Evolutionary conservation across 306 rosid species (phyloP).

Genomic region (Cyamopsis tetragonoloba): DNA sequence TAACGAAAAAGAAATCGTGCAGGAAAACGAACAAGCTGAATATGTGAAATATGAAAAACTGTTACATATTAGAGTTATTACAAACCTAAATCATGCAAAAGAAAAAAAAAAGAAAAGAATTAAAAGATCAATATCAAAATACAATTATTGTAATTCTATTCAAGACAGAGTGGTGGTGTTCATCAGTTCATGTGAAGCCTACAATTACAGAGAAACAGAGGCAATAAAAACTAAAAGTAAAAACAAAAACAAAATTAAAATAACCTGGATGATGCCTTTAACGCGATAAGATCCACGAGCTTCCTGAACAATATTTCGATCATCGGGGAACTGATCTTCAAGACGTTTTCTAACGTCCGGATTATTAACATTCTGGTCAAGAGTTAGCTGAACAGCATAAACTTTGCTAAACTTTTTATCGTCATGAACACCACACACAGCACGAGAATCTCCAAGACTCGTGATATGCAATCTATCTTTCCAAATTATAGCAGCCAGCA

Average conservation of each 20-base stretch:
- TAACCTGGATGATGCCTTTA: constrained; percentile 74
- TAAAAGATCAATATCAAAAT: too few species aligned
- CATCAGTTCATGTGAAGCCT: too few species aligned
- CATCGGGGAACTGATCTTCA: constrained; percentile 43
- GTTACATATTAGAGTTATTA: not conserved
- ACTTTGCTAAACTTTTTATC: constrained; percentile 39
- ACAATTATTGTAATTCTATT: too few species aligned
- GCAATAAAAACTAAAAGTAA: not conserved
- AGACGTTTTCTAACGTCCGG: constrained; percentile 59
- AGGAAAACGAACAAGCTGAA: too few species aligned
- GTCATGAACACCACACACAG: constrained; percentile 49
- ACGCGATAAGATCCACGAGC: constrained; percentile 57
- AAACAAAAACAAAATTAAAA: not conserved
- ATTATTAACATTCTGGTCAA: constrained; percentile 50
- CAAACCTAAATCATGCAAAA: too few species aligned
- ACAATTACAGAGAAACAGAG: not conserved
- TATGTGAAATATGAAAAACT: too few species aligned
- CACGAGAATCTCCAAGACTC: constrained; percentile 71
- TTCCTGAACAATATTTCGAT: constrained; percentile 45
- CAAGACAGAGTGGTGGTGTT: too few species aligned
- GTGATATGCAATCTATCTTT: constrained; percentile 49
- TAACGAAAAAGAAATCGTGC: too few species aligned
- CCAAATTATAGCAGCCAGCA: constrained; percentile 63
- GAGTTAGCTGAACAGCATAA: constrained; percentile 42
- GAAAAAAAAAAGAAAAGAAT: too few species aligned